Base-by-base conservation (phyloP, 176 grass and related monocot genomes). In the Hsuehochloa calcarea region DNA sequence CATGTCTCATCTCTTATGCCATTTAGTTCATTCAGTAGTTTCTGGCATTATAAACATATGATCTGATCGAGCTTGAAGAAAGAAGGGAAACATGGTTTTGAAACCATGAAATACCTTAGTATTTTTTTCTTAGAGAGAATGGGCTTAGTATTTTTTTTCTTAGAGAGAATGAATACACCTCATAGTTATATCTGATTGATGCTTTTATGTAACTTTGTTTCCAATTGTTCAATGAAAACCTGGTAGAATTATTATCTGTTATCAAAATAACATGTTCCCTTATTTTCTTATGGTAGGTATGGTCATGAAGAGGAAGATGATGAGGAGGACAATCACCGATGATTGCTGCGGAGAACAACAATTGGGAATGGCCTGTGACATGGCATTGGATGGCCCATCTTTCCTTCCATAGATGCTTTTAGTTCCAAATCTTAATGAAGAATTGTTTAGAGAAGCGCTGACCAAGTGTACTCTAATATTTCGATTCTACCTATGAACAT, bases 261-360 rank as follows among this genome's bases (percentile, higher is more conserved):
- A 70, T 43, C 15, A 51, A 79, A 87, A 60, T 86, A 49, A 72
- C 31, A 23, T 40, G 15, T 77, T 56, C 38, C 55, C n/a, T 61
- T 89, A 37, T 75, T 86, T 51, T 85, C 39, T 80, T 79, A 58
- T 79, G 73, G 68, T 80, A 98, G 96, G 84, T 93, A 80, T 78
- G 95, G 91, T 84, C 86, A 85, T 46, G 96, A 98, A 84, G 96
- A 98, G 82, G 94, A 94, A 81, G 89, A 90, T 5, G 90, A 34
- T 1, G 31, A 92, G 26, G 90, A 92, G 80, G 90, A 94, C 5
- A 92, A 80, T 83, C 82, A 64, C 35, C 91, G 77, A 62, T 65
- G 89, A 80, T 85, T 98, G 64, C 11, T 92, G 70, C 90, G 91
- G 68, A 92, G 96, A 93, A 98, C 91, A 52, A 98, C 96, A 46